A percentile compares a stretch with the other conserved stretches of the same genome.
Evolutionary conservation across 2,329 filamentous ascomycete species (phyloP).

Genomic region (Pseudogymnoascus sp.): DNA sequence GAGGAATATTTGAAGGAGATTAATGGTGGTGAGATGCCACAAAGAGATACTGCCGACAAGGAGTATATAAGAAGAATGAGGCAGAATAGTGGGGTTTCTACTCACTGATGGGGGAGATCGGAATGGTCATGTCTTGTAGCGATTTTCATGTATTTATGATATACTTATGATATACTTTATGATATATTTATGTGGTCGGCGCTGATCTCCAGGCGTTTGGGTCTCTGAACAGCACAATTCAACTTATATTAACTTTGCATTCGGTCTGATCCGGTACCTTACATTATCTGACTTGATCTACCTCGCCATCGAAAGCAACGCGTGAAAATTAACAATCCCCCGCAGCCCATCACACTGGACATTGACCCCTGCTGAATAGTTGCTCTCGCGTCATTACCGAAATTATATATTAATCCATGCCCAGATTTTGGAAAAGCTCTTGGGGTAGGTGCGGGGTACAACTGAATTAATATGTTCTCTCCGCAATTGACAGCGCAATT

Average conservation of each 20-base stretch:
- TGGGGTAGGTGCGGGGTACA: slow-evolving; percentile 2
- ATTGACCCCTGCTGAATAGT: neutral
- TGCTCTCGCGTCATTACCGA: neutral
- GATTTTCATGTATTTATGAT: neutral
- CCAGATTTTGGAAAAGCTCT: neutral
- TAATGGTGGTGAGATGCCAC: neutral
- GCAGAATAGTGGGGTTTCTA: neutral
- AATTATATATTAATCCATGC: slow-evolving; percentile 5
- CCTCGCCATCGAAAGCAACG: neutral
- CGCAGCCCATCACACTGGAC: neutral
- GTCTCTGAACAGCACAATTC: neutral
- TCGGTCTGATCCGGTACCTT: slow-evolving; percentile 1
- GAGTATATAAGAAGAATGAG: slow-evolving; percentile 3
- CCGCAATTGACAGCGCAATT: neutral
- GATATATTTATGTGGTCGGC: neutral
- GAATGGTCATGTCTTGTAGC: neutral
- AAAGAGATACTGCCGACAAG: neutral
- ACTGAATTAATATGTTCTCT: neutral
- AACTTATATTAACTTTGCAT: neutral
- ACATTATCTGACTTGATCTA: neutral
- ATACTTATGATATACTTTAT: neutral
- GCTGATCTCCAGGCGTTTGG: neutral
- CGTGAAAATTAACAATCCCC: neutral
- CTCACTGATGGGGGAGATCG: neutral
- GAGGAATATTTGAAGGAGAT: neutral